These are phyloP conservation scores for Xylariaceae sp. DNA, from an alignment of 2,329 filamentous ascomycete genomes.

Conservation along the genomic window DNA sequence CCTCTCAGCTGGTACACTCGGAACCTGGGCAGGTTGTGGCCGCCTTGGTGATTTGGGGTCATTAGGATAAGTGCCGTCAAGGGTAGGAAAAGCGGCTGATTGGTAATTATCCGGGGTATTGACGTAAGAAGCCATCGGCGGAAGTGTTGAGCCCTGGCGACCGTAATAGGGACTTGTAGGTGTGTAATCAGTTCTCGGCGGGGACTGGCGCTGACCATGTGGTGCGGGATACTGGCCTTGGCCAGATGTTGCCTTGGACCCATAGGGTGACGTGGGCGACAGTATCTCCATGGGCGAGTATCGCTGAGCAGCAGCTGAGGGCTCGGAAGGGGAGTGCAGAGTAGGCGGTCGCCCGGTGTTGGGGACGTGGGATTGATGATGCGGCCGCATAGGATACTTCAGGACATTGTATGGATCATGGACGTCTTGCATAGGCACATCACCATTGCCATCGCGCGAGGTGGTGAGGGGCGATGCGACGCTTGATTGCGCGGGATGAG, in stretches of 20 bases:
- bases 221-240: slow-evolving; percentile 50
- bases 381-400: slow-evolving; percentile 77
- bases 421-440: slow-evolving; percentile 81
- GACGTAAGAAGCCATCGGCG: slow-evolving; percentile 65
- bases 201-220: slow-evolving; percentile 65
- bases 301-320: slow-evolving; percentile 77
- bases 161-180: slow-evolving; percentile 54
- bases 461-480: slow-evolving; percentile 38
- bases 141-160: slow-evolving; percentile 58
- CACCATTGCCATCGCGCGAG: slow-evolving; percentile 66
- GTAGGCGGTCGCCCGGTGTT: slow-evolving; percentile 47
- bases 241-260: slow-evolving; percentile 52
- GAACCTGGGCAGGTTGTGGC: slow-evolving; percentile 39
- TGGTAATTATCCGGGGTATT: slow-evolving; percentile 67
- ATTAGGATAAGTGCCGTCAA: slow-evolving; percentile 59
- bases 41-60: slow-evolving; percentile 55
- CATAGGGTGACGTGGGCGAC: slow-evolving; percentile 74
- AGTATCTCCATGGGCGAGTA: slow-evolving; percentile 95
- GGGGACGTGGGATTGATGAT: slow-evolving; percentile 68
- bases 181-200: slow-evolving; percentile 61
- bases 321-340: slow-evolving; percentile 69
- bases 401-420: slow-evolving; percentile 76
- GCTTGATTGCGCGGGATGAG: slow-evolving; percentile 32
- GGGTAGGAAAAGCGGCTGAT: slow-evolving; percentile 62
- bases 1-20: slow-evolving; percentile 41